Conservation (phyloP, 2,329 filamentous ascomycete species). For the Dactylellina haptotyla region DNA sequence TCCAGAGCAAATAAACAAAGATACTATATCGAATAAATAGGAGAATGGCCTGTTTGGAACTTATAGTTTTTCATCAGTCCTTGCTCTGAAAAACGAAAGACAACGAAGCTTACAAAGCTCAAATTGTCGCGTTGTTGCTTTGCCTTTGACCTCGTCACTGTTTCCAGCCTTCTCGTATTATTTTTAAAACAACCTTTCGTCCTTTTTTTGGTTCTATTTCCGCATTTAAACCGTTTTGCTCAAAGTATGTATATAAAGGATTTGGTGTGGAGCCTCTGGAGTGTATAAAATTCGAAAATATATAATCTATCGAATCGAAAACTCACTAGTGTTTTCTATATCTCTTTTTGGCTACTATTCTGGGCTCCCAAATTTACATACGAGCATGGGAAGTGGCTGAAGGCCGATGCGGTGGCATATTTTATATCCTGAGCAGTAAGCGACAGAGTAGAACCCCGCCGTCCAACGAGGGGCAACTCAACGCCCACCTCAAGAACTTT, state of each 20-base stretch:
- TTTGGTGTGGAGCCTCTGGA: conserved; percentile 45
- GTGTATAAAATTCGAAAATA: conserved; percentile 47
- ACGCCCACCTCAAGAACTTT: too few species aligned
- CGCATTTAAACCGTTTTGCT: not conserved
- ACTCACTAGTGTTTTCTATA: not conserved
- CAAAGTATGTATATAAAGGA: conserved; percentile 52
- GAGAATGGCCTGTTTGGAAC: too few species aligned
- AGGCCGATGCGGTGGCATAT: too few species aligned
- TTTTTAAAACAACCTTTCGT: not conserved
- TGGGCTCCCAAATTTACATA: too few species aligned
- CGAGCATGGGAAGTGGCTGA: too few species aligned
- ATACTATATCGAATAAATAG: not conserved
- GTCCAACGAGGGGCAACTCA: too few species aligned
- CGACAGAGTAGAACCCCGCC: too few species aligned
- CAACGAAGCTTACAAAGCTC: not conserved
- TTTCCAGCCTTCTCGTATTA: conserved; percentile 1
- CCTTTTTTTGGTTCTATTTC: not conserved
- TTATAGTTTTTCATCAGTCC: too few species aligned
- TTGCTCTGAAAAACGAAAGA: conserved; percentile 1
- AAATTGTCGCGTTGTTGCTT: not conserved
- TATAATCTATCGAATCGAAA: not conserved
- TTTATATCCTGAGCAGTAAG: too few species aligned
- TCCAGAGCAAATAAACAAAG: conserved; percentile 67
- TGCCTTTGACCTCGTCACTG: not conserved
- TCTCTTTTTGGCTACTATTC: too few species aligned